Percentiles rank a stretch among this genome's conserved stretches.
Evolutionary conservation across 352 stramenopile species (phyloP).

Genomic region (Phytophthora cajani): DNA sequence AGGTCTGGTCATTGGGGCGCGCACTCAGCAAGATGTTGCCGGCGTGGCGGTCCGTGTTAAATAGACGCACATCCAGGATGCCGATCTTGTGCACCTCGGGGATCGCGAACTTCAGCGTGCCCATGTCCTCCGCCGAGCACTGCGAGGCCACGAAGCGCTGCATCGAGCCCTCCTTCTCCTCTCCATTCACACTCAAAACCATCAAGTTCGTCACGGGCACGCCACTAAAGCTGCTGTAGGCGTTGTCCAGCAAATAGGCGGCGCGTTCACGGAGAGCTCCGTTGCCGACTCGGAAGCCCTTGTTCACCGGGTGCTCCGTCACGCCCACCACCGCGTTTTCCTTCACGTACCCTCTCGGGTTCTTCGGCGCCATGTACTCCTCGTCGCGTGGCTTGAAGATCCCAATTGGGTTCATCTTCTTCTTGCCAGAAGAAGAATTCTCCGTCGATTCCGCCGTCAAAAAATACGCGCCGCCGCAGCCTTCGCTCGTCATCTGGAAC

Average conservation of each 20-base stretch:
- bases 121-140: constrained; percentile 89
- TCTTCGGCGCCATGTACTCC: constrained; percentile 99
- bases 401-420: constrained; percentile 50
- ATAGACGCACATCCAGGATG: constrained; percentile 88
- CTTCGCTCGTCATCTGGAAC: constrained; percentile 78
- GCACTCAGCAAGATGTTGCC: constrained; percentile 84
- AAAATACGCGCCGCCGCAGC: constrained; percentile 81
- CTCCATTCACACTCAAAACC: constrained; percentile 61
- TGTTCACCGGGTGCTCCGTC: constrained; percentile 85
- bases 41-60: constrained; percentile 90
- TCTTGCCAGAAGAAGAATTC: constrained; percentile 3
- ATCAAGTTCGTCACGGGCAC: constrained; percentile 86
- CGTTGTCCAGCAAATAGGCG: constrained; percentile 82
- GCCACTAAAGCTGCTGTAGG: constrained; percentile 82
- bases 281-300: constrained; percentile 88
- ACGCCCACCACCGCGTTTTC: constrained; percentile 79
- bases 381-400: constrained; percentile 99
- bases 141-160: constrained; percentile 85
- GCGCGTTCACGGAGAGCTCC: constrained; percentile 85
- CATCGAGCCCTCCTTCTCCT: constrained; percentile 86
- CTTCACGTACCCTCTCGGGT: constrained; percentile 95
- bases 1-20: constrained; percentile 65
- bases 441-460: constrained; percentile 35
- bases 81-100: constrained; percentile 91
- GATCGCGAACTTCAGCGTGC: constrained; percentile 85